Evolutionary conservation across 2,329 filamentous ascomycete genomes (phyloP), one percentile per base, ranked within the genome.

Genomic region (Fusarium veterinarium): DNA sequence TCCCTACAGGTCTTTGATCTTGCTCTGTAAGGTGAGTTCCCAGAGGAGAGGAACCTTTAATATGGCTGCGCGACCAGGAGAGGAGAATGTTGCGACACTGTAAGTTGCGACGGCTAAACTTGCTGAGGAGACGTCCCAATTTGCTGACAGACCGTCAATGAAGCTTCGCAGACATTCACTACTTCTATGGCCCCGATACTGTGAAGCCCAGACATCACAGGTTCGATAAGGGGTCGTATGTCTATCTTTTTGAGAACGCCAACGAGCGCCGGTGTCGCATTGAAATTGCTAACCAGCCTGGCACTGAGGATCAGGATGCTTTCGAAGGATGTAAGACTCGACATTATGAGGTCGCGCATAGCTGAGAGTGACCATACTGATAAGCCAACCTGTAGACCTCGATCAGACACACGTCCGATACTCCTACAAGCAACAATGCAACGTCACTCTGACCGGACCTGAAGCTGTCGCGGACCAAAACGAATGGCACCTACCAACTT

Each of bases 111-210:
- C 33, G 28, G 38, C 33, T 45, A 56, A 65, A 13, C 60, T 38
- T 42, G 30, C 28, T n/a, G 55, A 13, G n/a, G 20, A 23, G 20
- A 48, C 30, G 33, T 33, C n/a, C 33, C 35, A 31, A 31, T 46
- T 45, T 37, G 35, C 68, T 73, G 59, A 75, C 74, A 61, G 19
- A 42, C 42, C 16, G 20, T 42, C 23, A 19, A 58, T 41, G 8
- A 65, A 95, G 93, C 77, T 95, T 93, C 77, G 92, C 89, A 71
- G 93, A 95, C 78, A 80, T 95, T 60, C 93, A 95, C 80, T 95
- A 95, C 81, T 94, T 91, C 81, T 94, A 95, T 82, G 87, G 88
- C 31, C 87, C 90, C n/a, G 90, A 91, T 5, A 86, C 86, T 10
- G 85, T 87, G 63, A 90, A 87, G 63, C 92, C 93, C 35, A 89